phyloP scores from a whole-genome alignment of 768 basidiomycete genomes.

The Saitozyma sp. region DNA sequence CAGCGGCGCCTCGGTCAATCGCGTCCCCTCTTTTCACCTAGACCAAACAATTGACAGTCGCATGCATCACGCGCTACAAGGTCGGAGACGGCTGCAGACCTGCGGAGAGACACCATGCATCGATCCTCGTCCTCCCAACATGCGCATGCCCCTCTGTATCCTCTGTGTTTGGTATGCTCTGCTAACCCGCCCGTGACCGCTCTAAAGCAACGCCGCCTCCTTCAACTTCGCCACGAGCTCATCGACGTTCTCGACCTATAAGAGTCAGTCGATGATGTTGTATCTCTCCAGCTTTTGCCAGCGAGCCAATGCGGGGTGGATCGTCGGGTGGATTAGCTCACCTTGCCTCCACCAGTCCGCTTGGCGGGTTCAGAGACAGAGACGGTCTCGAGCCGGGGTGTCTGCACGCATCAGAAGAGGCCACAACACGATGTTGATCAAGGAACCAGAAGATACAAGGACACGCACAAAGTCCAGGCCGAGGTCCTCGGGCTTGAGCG shows the following conservation, averaged over 20 bases:
- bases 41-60: no score
- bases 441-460: not conserved
- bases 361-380: constrained; percentile 87
- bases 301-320: not conserved
- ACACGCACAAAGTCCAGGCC: constrained; percentile 67
- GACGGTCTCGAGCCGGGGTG: constrained; percentile 77
- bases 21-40: no score
- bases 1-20: no score
- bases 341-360: constrained; percentile 89
- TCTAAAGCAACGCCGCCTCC: constrained; percentile 67
- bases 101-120: no score
- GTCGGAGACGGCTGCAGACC: no score
- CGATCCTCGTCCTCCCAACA: no score
- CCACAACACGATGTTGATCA: constrained; percentile 3
- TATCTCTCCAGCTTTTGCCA: no score
- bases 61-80: no score
- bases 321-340: constrained; percentile 37
- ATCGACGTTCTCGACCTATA: constrained; percentile 76
- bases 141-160: no score
- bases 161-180: no score
- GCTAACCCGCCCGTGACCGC: not conserved
- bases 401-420: constrained; percentile 30
- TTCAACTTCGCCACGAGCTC: constrained; percentile 85
- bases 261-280: not conserved
- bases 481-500: constrained; percentile 73